Evolutionary conservation across 768 basidiomycete genomes (phyloP).

Genomic region (Floccularia luteovirens): DNA sequence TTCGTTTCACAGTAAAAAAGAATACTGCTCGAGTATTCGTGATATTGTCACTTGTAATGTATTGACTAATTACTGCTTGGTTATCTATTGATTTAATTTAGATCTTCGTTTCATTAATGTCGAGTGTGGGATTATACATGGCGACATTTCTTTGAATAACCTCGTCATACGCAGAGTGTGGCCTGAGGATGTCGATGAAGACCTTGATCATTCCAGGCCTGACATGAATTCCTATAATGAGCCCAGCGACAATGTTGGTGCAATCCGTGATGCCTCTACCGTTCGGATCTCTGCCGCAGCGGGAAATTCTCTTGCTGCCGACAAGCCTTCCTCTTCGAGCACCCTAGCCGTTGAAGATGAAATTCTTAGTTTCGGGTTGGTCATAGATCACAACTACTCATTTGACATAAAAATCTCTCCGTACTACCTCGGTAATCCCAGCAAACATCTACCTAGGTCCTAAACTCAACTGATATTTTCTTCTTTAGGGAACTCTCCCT

Average conservation of each 20-base stretch:
- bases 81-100: background rate
- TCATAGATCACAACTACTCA: background rate
- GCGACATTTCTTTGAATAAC: background rate
- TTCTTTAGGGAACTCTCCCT: background rate
- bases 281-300: background rate
- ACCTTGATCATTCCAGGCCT: background rate
- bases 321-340: too few relatives aligned
- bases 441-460: too few relatives aligned
- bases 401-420: background rate
- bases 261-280: background rate
- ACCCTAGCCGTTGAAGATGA: too few relatives aligned
- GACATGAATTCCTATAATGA: background rate
- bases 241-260: background rate
- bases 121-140: background rate
- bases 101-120: background rate
- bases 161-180: background rate
- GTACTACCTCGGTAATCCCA: too few relatives aligned
- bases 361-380: background rate
- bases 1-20: background rate
- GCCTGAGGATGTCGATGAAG: background rate
- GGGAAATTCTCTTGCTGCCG: too few relatives aligned
- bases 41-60: background rate
- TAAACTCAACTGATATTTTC: too few relatives aligned
- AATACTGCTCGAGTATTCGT: background rate
- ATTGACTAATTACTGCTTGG: background rate